A percentile compares a stretch with the other conserved stretches of the same genome.
Conservation (phyloP, 768 basidiomycete genomes). For the Pleurotus djamor region DNA sequence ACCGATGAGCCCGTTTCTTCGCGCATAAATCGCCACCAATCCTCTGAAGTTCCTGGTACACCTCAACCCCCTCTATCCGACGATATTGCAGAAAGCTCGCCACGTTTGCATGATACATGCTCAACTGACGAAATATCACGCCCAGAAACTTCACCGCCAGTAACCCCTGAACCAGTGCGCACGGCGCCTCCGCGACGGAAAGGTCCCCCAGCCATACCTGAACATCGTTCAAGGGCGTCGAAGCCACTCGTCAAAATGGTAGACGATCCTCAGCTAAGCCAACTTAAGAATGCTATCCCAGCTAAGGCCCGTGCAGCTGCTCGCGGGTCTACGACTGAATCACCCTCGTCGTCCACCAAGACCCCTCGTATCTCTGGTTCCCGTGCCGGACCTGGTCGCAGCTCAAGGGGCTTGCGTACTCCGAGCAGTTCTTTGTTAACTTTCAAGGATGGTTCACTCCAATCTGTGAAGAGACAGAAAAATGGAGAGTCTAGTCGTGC, state of each 20-base stretch:
- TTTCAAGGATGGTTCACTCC: conserved; percentile 47
- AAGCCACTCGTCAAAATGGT: conserved; percentile 56
- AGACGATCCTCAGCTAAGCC: conserved; percentile 34
- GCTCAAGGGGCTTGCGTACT: conserved; percentile 40
- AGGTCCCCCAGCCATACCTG: background rate
- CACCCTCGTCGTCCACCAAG: background rate
- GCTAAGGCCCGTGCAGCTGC: conserved; percentile 41
- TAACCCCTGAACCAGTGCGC: background rate
- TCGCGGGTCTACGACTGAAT: conserved; percentile 1
- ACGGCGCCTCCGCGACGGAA: background rate
- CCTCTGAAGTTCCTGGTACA: background rate
- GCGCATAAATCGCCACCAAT: background rate
- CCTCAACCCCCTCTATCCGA: background rate
- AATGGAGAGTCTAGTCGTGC: conserved; percentile 7
- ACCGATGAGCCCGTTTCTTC: background rate
- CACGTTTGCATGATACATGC: no score
- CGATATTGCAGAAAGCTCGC: background rate
- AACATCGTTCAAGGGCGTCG: background rate
- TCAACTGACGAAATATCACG: background rate
- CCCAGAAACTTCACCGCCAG: background rate
- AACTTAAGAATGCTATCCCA: conserved; percentile 37
- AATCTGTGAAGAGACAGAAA: conserved; percentile 48
- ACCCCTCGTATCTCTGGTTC: conserved; percentile 9
- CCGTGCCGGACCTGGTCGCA: conserved; percentile 51
- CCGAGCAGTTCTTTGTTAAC: conserved; percentile 54